Evolutionary conservation across 1,284 basidiomycete genomes (phyloP), one percentile per base, ranked within the genome.

Genomic region (Moesziomyces sp.): DNA sequence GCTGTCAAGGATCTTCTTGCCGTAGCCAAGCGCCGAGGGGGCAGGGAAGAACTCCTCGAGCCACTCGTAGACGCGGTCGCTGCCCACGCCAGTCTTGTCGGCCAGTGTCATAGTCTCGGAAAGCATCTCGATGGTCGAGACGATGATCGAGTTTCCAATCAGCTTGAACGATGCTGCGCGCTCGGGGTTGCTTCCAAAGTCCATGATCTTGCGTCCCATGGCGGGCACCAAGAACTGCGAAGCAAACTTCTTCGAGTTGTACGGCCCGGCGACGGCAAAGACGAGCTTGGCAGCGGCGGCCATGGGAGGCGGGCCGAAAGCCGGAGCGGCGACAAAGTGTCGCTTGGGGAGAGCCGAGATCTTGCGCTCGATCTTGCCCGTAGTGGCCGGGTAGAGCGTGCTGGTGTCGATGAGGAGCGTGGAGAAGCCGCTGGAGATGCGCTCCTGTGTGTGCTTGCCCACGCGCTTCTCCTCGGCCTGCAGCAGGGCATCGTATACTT

Each of bases 31-130:
- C 5, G 77, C 77, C 24, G 74, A 76, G 14, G 77, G 77, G 11
- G 77, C 77, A 10, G 74, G 74, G 64, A 62, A 79, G 51, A 79
- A 79, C 52, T 75, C 75, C 35, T 78, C 46, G 26, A 81, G 60
- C 57, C 65, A 79, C 19, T 78, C 78, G 30, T 68, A 70, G 46
- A 90, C 86, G 18, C 88, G 86, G 11, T 88, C 87, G 3, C 89
- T 86, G 5, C 89, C 90, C 21, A 95, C 91, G 18, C 93, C 93
- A 0, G 91, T 88, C 84, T 93, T 93, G 80, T 93, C 92, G 2
- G 90, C 91, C 18, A 95, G 87, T 4, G 93, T 95, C 82, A 92
- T 90, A 40, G 88, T 87, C 85, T 95, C 93, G 0, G 90, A 89
- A 21, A 95, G 86, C 38, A 94, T 86, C 82, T 94, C 93, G 57